Base-by-base conservation (phyloP, 345 rosid species). In the Firmiana major region DNA sequence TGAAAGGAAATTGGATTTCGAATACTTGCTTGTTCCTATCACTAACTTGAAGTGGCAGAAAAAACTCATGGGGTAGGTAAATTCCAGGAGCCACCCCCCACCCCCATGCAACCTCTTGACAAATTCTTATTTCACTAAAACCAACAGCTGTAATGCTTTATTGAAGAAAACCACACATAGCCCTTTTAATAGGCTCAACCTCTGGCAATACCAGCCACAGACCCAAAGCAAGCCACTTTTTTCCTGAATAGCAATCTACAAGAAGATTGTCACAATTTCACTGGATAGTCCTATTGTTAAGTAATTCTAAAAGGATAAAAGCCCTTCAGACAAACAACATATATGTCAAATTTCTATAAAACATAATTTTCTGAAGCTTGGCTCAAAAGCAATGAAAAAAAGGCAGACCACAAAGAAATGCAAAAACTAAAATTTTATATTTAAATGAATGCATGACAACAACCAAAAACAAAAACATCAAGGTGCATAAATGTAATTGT, bases 391-490 rank as follows among this genome's bases (percentile, higher is more conserved):
- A 69, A 15, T 46, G 24, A 69, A 69, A 46, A 40, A 69, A 46
- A 45, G 73, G 57, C 57, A 69, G 31, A 45, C 49, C 17, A 49
- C 5, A 75, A 65, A 64, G 67, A 36, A 70, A 65, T 65, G 69
- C 28, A 31, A 31, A 2, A 31, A 31, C 1, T 65, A 24, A 13
- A 17, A 13, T 22, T 67, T 21, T 31, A 63, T 36, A 19, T 34
- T 17, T 65, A 31, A 12, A 42, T 81, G 13, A 31, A 66, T 55
- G 21, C 26, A 60, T 58, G 3, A 31, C 34, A 51, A 63, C 36
- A 77, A 58, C 48, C 24, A 34, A 3, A 53, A 9, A 78, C 12
- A 65, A 43, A 59, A 66, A 68, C 64, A 51, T 34, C 66, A 15
- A 43, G 17, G 78, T n/a, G 65, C 40, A 67, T 31, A 60, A 79